These are phyloP conservation scores for Diaporthe aspalathi DNA, from an alignment of 2,329 filamentous ascomycete species.

Conservation along the genomic window DNA sequence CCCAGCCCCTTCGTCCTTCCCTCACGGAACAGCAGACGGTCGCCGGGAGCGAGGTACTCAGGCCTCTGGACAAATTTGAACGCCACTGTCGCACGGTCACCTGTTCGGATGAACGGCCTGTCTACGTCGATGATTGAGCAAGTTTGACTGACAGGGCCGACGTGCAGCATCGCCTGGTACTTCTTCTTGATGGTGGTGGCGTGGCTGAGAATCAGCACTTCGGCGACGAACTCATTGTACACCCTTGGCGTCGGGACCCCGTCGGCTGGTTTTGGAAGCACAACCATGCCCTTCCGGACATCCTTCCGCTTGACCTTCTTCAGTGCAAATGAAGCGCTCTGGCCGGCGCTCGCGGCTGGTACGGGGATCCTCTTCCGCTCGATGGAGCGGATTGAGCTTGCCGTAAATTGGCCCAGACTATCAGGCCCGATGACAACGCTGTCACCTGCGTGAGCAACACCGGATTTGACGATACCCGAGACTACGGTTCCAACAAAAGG, in stretches of 20 bases:
- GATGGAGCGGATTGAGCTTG: slow-evolving; percentile 89
- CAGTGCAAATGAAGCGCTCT: slow-evolving; percentile 91
- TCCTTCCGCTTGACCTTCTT: slow-evolving; percentile 90
- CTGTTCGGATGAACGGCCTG: slow-evolving; percentile 92
- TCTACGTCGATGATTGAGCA: slow-evolving; percentile 98
- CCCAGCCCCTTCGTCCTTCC: slow-evolving; percentile 94
- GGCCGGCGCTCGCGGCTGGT: slow-evolving; percentile 87
- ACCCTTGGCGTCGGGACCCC: slow-evolving; percentile 77
- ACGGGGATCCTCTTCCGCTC: slow-evolving; percentile 93
- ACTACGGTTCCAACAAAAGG: slow-evolving; percentile 97
- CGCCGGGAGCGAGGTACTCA: slow-evolving; percentile 89
- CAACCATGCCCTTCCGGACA: slow-evolving; percentile 97
- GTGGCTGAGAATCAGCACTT: slow-evolving; percentile 94
- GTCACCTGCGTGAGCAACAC: slow-evolving; percentile 91
- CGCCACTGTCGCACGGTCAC: slow-evolving; percentile 92
- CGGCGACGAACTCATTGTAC: slow-evolving; percentile 80
- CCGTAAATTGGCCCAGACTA: slow-evolving; percentile 87
- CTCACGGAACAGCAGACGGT: slow-evolving; percentile 92
- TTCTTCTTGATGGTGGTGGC: slow-evolving; percentile 96
- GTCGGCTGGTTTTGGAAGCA: slow-evolving; percentile 81
- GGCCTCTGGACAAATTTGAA: slow-evolving; percentile 95
- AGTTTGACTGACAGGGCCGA: slow-evolving; percentile 93
- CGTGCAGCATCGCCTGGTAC: slow-evolving; percentile 98
- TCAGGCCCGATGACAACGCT: slow-evolving; percentile 90
- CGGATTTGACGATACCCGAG: slow-evolving; percentile 89